Percentiles rank a stretch among this genome's conserved stretches.
Conservation (phyloP, 2,329 filamentous ascomycete species). For the Periglandula ipomoeae region DNA sequence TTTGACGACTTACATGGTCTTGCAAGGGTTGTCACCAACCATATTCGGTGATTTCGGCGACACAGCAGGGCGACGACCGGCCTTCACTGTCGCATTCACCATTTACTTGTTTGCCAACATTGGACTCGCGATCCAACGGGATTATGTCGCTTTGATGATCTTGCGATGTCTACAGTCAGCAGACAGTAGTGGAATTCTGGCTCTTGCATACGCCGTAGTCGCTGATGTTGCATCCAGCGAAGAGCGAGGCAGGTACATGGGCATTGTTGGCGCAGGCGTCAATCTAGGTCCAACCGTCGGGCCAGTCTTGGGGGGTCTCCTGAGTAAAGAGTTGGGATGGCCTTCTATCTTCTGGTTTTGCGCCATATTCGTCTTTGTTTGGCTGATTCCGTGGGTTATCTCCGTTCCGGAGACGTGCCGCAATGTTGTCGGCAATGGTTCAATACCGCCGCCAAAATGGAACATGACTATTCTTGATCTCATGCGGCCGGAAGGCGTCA, state of each 20-base stretch:
- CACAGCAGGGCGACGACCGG: conserved; percentile 49
- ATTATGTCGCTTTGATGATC: conserved; percentile 49
- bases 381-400: conserved; percentile 44
- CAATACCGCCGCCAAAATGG: too few relatives aligned
- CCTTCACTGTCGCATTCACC: conserved; percentile 47
- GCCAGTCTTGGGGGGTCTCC: conserved; percentile 54
- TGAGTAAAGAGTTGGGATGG: conserved; percentile 58
- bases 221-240: conserved; percentile 60
- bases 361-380: conserved; percentile 41
- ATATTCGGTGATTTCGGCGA: conserved; percentile 55
- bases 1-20: conserved; percentile 53
- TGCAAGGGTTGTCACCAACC: conserved; percentile 55
- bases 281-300: conserved; percentile 47
- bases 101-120: conserved; percentile 52
- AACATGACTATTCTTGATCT: conserved; percentile 49
- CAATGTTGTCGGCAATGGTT: conserved; percentile 54
- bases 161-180: conserved; percentile 54
- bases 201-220: conserved; percentile 61
- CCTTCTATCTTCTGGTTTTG: conserved; percentile 61
- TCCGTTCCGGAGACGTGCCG: conserved; percentile 51
- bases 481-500: conserved; percentile 25
- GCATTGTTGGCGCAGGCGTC: conserved; percentile 49
- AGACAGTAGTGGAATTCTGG: conserved; percentile 60
- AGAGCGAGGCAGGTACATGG: conserved; percentile 67
- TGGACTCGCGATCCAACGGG: conserved; percentile 47